phyloP scores from a whole-genome alignment of 495 filamentous ascomycete species.

The Penicillium coffeae region DNA sequence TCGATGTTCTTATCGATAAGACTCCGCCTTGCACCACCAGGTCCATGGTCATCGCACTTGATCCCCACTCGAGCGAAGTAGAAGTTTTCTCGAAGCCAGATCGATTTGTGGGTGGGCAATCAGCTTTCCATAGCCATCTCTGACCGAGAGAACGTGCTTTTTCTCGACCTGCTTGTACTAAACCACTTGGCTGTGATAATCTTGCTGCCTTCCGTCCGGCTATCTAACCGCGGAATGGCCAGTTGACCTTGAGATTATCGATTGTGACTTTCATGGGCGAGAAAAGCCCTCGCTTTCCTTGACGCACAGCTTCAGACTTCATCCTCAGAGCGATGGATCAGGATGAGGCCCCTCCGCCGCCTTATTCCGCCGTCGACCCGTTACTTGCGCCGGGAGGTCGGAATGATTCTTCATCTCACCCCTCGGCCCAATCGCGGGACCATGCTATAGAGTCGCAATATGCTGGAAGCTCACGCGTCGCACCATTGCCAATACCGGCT shows the following conservation, averaged over 20 bases:
- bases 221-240: conserved; percentile 23
- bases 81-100: too few species aligned
- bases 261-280: conserved; percentile 4
- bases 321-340: conserved; percentile 29
- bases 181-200: conserved; percentile 4
- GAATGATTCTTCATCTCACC: conserved; percentile 11
- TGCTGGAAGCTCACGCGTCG: conserved; percentile 17
- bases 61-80: too few species aligned
- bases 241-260: conserved; percentile 14
- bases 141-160: too few species aligned
- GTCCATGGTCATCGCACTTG: too few species aligned
- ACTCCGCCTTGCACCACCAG: not conserved
- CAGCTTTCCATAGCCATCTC: too few species aligned
- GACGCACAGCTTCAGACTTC: too few species aligned
- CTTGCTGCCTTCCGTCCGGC: conserved; percentile 21
- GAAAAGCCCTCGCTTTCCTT: too few species aligned
- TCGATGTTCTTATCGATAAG: not conserved
- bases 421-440: conserved; percentile 16
- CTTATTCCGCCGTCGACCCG: conserved; percentile 45
- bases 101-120: too few species aligned
- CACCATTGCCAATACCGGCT: conserved; percentile 5
- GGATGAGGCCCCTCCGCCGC: conserved; percentile 43
- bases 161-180: too few species aligned
- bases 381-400: conserved; percentile 23
- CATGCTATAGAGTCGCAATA: conserved; percentile 15